These are phyloP conservation scores for Arthrobotrys iridis DNA, from an alignment of 2,329 filamentous ascomycete species.

Conservation along the genomic window DNA sequence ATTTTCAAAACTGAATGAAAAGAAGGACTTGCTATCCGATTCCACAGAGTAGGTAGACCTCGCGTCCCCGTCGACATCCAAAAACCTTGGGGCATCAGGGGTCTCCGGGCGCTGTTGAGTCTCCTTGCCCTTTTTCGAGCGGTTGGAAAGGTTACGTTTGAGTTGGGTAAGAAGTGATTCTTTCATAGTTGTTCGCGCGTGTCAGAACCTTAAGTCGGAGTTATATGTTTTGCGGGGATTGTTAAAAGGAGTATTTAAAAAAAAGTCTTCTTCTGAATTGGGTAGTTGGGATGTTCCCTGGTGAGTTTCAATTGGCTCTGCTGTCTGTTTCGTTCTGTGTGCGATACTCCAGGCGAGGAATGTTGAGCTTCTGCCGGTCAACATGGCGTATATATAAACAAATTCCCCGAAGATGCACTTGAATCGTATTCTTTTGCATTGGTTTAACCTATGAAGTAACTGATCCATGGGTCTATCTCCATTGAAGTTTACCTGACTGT, in stretches of 20 bases:
- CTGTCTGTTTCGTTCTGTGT: background rate
- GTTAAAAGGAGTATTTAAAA: background rate
- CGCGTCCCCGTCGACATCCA: conserved; percentile 6
- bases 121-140: background rate
- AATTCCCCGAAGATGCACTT: too few relatives aligned
- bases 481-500: background rate
- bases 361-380: background rate
- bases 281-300: background rate
- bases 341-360: conserved; percentile 10
- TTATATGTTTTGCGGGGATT: background rate
- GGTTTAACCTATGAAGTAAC: too few relatives aligned
- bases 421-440: too few relatives aligned
- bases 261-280: background rate
- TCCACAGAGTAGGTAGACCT: conserved; percentile 2
- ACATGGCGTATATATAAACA: conserved; percentile 9
- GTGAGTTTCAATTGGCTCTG: background rate
- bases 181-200: background rate
- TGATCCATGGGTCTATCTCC: too few relatives aligned
- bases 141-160: conserved; percentile 18
- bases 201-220: too few relatives aligned
- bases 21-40: conserved; percentile 8
- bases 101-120: background rate
- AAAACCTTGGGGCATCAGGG: background rate
- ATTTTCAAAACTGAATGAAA: conserved; percentile 9
- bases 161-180: conserved; percentile 2